Evolutionary conservation across 371 early-diverging fungal genomes (phyloP).

Genomic region (Batkoa obscura): DNA sequence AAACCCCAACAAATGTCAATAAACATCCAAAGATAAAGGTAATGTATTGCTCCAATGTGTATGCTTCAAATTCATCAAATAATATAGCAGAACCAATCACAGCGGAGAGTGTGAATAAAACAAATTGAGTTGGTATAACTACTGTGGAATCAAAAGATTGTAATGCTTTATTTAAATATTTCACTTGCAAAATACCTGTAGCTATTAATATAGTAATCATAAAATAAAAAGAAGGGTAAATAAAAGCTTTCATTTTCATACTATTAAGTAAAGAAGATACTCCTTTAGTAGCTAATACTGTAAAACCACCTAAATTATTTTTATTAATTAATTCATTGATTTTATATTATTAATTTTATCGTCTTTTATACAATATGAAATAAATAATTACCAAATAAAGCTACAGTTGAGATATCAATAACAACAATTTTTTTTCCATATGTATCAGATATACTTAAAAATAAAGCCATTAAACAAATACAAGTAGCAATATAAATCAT

Average conservation of each 20-base stretch:
- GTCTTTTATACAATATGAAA: neutral
- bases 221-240: slow-evolving; percentile 40
- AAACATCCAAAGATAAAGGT: slow-evolving; percentile 33
- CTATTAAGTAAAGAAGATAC: slow-evolving; percentile 44
- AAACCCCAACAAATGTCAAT: slow-evolving; percentile 51
- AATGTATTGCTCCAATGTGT: slow-evolving; percentile 20
- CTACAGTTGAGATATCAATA: slow-evolving; percentile 47
- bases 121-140: slow-evolving; percentile 66
- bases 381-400: slow-evolving; percentile 36
- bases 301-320: slow-evolving; percentile 39
- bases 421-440: slow-evolving; percentile 37
- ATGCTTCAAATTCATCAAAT: slow-evolving; percentile 49
- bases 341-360: neutral
- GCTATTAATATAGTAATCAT: slow-evolving; percentile 32
- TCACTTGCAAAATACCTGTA: slow-evolving; percentile 51
- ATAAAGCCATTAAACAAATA: slow-evolving; percentile 14
- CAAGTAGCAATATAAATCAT: slow-evolving; percentile 34
- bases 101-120: slow-evolving; percentile 52
- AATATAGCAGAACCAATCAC: slow-evolving; percentile 51
- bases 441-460: slow-evolving; percentile 26
- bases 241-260: slow-evolving; percentile 38
- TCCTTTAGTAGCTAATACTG: slow-evolving; percentile 54
- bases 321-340: neutral
- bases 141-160: slow-evolving; percentile 48
- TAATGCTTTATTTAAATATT: slow-evolving; percentile 47